Evolutionary conservation across 257 asterid species (phyloP), one percentile per base, ranked within the genome.

Genomic region (Thymus quinquecostatus): DNA sequence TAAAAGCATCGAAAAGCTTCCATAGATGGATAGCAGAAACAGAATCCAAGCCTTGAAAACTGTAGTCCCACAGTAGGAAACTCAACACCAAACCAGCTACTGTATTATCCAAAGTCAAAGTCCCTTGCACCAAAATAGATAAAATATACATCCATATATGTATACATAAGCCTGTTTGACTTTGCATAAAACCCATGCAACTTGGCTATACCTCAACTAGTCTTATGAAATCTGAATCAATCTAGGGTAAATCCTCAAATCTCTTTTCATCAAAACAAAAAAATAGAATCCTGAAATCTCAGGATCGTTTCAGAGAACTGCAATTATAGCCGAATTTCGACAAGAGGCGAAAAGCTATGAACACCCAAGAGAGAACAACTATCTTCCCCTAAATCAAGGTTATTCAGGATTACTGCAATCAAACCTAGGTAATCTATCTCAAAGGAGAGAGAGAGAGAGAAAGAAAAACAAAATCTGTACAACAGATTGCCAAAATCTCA

Each of bases 401-500:
- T 21, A 21, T 21, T 21, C 21, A 21, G 21, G 21, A 21, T 21
- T 21, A 21, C 21, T 21, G 21, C 21, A 21, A 21, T 4, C 3
- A 44, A 44, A 44, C 54, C 33, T 41, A 3, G 28, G 72, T 59
- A 58, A 44, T 8, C 41, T 38, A 38, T 21, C 21, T 21, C 21
- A 21, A 21, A 21, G 21, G 21, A 21, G 21, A 21, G 21, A 21
- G 21, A 21, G 21, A 21, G 21, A 21, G 21, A 21, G 21, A 21
- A 21, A 21, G 21, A 21, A 29, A 59, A 51, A 27, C 14, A 54
- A 58, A 68, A 69, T 62, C 72, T 50, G 10, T 47, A 61, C 4
- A 55, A 54, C 45, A 73, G 67, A 65, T 59, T 51, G 48, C n/a
- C 61, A 61, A 33, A 4, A 70, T 30, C 56, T 47, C 54, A 13